Percentiles rank a stretch among this genome's conserved stretches.
phyloP scores from a whole-genome alignment of 805 yeast genomes.

The Saccharomycopsis javanensis region DNA sequence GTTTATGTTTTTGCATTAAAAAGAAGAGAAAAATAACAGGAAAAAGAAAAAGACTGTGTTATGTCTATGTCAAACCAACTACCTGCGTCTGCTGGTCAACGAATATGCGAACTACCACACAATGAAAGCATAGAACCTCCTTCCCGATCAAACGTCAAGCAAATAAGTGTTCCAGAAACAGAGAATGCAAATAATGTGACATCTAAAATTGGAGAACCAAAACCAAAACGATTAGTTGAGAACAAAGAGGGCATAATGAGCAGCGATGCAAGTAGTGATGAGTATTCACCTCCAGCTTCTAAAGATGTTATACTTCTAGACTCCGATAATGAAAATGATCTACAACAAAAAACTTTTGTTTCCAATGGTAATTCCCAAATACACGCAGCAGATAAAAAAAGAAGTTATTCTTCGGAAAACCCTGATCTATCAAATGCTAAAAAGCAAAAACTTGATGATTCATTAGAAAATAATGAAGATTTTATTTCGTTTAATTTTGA shows the following conservation, averaged over 20 bases:
- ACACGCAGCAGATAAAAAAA: background rate
- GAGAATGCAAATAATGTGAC: too few relatives aligned
- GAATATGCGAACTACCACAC: too few relatives aligned
- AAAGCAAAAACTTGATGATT: conserved; percentile 20
- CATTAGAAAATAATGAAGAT: conserved; percentile 31
- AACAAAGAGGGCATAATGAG: background rate
- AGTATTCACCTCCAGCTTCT: background rate
- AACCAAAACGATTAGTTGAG: background rate
- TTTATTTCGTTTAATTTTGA: conserved; percentile 32
- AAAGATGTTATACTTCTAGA: background rate
- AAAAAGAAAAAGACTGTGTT: too few relatives aligned
- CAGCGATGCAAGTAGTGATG: background rate
- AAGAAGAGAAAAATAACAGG: too few relatives aligned
- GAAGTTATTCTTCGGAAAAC: background rate
- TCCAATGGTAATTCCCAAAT: background rate
- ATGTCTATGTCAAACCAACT: too few relatives aligned
- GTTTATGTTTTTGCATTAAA: too few relatives aligned
- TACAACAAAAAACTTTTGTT: background rate
- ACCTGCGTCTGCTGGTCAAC: too few relatives aligned
- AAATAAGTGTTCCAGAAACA: too few relatives aligned
- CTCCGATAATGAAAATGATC: background rate
- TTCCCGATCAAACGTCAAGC: too few relatives aligned
- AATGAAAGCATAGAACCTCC: too few relatives aligned
- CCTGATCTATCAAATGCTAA: background rate
- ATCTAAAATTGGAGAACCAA: too few relatives aligned